phyloP scores from a whole-genome alignment of 345 rosid genomes.

The Gossypium raimondii region DNA sequence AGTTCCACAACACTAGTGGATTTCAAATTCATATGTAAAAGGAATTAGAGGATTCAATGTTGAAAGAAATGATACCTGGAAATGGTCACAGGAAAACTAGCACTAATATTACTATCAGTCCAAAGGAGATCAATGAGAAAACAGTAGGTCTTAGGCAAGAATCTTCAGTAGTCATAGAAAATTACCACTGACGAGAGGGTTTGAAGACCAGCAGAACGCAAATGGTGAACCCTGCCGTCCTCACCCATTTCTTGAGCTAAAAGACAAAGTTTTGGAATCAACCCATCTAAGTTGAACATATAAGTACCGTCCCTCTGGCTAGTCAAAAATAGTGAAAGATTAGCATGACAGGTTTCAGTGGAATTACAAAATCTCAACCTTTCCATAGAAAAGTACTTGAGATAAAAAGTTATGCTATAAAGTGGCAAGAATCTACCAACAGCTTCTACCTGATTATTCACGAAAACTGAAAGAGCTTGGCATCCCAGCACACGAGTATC shows the following conservation, averaged over 20 bases:
- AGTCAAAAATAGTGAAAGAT: constrained; percentile 16
- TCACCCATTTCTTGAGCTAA: constrained; percentile 62
- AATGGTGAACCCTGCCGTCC: constrained; percentile 31
- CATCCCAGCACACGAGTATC: constrained; percentile 60
- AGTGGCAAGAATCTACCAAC: constrained; percentile 15
- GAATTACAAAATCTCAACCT: neutral
- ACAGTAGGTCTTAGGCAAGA: neutral
- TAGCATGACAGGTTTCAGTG: constrained; percentile 11
- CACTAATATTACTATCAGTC: neutral
- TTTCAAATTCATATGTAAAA: neutral
- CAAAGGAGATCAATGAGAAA: constrained; percentile 4
- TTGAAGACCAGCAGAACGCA: constrained; percentile 62
- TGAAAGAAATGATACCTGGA: neutral
- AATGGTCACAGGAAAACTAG: neutral
- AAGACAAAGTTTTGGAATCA: constrained; percentile 58
- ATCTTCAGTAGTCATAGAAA: neutral
- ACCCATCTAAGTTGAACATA: constrained; percentile 65
- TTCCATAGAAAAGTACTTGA: neutral
- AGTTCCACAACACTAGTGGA: neutral
- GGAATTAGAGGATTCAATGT: neutral
- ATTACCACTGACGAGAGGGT: constrained; percentile 64
- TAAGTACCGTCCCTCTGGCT: constrained; percentile 63
- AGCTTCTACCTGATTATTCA: constrained; percentile 57
- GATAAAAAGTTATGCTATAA: neutral
- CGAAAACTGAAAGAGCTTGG: constrained; percentile 63